These are phyloP conservation scores for Nothopassalora personata DNA, from an alignment of 2,329 filamentous ascomycete species.

Conservation along the genomic window DNA sequence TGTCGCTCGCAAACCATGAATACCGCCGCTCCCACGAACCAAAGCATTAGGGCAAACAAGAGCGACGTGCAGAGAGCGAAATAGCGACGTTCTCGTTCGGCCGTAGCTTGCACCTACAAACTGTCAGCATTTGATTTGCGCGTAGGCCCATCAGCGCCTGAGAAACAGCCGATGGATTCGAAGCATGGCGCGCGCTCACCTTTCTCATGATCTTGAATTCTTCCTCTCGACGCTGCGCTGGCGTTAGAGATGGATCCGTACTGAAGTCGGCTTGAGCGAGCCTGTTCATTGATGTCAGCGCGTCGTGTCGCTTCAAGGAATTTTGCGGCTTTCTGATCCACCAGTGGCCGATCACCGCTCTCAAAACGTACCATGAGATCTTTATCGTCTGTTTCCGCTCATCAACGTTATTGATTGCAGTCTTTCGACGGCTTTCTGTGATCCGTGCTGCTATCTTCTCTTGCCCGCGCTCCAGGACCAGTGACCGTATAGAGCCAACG, in stretches of 20 bases:
- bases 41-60: conserved; percentile 38
- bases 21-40: conserved; percentile 47
- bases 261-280: conserved; percentile 38
- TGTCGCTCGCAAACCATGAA: conserved; percentile 46
- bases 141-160: background rate
- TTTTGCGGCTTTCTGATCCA: background rate
- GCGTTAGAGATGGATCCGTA: conserved; percentile 36
- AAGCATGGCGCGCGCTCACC: background rate
- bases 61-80: conserved; percentile 36
- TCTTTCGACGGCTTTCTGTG: conserved; percentile 44
- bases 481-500: conserved; percentile 48
- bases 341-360: background rate
- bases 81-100: conserved; percentile 40
- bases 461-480: conserved; percentile 48
- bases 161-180: background rate
- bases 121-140: background rate
- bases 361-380: conserved; percentile 32
- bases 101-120: conserved; percentile 35
- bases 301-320: background rate
- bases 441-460: conserved; percentile 48
- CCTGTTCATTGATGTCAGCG: background rate
- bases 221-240: conserved; percentile 40
- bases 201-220: conserved; percentile 48
- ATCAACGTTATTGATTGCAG: conserved; percentile 37
- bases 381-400: conserved; percentile 38